Conservation (phyloP, 2,329 filamentous ascomycete species). For the Calonectria honghensis region DNA sequence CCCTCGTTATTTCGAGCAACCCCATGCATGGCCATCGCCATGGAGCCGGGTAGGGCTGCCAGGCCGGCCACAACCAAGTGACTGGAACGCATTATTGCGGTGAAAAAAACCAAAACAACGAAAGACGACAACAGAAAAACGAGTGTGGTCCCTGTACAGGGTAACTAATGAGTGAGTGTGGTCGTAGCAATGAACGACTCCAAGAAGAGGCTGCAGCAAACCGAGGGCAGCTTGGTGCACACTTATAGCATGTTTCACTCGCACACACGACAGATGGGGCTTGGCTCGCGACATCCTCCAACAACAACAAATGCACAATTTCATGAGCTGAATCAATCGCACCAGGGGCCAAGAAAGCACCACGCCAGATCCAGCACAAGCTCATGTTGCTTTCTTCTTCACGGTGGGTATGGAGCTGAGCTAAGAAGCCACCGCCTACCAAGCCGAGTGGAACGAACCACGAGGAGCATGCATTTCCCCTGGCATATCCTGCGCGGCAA, state of each 20-base stretch:
- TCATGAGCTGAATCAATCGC: not conserved
- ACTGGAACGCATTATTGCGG: not conserved
- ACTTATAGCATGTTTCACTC: too few relatives aligned
- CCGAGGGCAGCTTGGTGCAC: too few relatives aligned
- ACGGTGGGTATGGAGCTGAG: not conserved
- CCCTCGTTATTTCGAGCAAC: not conserved
- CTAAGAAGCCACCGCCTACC: not conserved
- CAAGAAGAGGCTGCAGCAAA: too few relatives aligned
- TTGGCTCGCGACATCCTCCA: too few relatives aligned
- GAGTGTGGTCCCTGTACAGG: not conserved
- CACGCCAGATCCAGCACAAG: not conserved
- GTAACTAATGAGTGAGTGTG: not conserved
- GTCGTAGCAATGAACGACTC: not conserved
- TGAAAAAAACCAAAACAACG: not conserved
- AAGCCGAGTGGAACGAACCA: not conserved
- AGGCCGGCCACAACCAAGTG: not conserved
- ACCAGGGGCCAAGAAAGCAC: not conserved
- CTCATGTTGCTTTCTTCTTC: not conserved
- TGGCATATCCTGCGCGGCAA: not conserved
- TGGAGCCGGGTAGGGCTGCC: not conserved
- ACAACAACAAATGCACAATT: not conserved
- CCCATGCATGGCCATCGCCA: not conserved
- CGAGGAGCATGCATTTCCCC: not conserved
- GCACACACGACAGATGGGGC: not conserved
- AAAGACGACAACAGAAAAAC: not conserved